These are phyloP conservation scores for Kappamyces sp. DNA, from an alignment of 192 early-diverging fungal species.

Conservation along the genomic window DNA sequence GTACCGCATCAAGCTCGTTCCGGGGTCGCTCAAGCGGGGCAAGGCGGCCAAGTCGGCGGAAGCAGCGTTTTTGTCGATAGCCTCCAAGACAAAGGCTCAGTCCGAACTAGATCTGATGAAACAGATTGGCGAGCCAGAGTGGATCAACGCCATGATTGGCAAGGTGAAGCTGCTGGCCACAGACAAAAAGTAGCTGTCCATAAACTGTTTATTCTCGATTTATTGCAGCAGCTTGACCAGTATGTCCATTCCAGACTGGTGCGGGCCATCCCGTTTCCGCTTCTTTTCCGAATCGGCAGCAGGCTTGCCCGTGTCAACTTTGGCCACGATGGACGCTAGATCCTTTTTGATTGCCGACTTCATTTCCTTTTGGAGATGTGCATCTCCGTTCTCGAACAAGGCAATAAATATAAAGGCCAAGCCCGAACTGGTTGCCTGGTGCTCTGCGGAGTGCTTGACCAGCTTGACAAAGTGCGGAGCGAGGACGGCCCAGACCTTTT, in stretches of 20 bases:
- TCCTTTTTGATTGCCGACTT: constrained; percentile 13
- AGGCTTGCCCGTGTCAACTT: neutral
- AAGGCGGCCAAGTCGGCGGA: constrained; percentile 59
- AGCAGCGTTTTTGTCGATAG: constrained; percentile 31
- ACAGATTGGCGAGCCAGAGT: constrained; percentile 20
- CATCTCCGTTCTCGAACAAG: constrained; percentile 22
- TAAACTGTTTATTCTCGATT: neutral
- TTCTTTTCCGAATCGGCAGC: constrained; percentile 8
- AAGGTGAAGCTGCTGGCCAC: constrained; percentile 23
- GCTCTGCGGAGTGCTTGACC: constrained; percentile 27
- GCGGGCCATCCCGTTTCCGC: constrained; percentile 1
- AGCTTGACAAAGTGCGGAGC: constrained; percentile 23
- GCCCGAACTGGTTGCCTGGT: constrained; percentile 24
- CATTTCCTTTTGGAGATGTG: constrained; percentile 12
- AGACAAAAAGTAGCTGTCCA: too few relatives aligned
- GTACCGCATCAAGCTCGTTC: constrained; percentile 90
- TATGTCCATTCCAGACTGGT: constrained; percentile 9
- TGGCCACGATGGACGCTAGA: constrained; percentile 3
- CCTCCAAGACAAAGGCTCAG: neutral
- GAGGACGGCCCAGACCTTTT: constrained; percentile 12
- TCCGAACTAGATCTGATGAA: constrained; percentile 15
- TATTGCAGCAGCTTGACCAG: constrained; percentile 9
- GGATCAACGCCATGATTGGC: constrained; percentile 28
- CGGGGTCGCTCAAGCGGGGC: constrained; percentile 83
- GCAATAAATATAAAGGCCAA: constrained; percentile 37